Evolutionary conservation across 345 rosid genomes (phyloP).

Genomic region (Brassica incana): DNA sequence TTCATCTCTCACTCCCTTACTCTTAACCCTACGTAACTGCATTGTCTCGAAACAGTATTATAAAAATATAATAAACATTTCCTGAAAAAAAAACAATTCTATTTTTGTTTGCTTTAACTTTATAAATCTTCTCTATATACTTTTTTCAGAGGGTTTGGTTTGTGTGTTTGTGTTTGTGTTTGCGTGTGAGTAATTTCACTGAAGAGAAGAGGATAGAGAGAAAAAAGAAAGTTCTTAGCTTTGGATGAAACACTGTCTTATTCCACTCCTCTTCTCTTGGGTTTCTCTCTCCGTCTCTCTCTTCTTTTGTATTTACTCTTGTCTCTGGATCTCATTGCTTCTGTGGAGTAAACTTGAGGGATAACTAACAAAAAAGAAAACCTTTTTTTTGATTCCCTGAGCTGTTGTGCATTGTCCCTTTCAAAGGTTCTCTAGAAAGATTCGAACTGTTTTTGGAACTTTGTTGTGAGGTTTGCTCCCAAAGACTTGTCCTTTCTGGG

Average conservation of each 20-base stretch:
- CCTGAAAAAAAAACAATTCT: not conserved
- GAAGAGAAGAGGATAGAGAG: constrained; percentile 5
- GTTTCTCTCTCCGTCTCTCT: constrained; percentile 27
- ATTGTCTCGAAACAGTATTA: constrained; percentile 4
- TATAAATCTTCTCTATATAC: not conserved
- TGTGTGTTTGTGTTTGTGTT: constrained; percentile 22
- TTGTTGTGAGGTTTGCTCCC: constrained; percentile 21
- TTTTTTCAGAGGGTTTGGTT: not conserved
- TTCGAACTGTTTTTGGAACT: constrained; percentile 24
- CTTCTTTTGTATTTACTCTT: not conserved
- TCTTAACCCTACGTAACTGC: not conserved
- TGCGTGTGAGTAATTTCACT: constrained; percentile 20
- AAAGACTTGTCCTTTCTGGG: constrained; percentile 7
- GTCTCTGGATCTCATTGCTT: constrained; percentile 21
- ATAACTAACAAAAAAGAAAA: constrained; percentile 14
- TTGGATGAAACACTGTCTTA: constrained; percentile 33
- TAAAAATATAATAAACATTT: not conserved
- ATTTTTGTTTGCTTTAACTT: not conserved
- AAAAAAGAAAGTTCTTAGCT: constrained; percentile 26
- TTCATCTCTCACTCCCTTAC: constrained; percentile 5
- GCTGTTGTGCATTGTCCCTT: constrained; percentile 11
- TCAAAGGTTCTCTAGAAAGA: constrained; percentile 9
- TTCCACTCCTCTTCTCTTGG: constrained; percentile 35
- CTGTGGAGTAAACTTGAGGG: constrained; percentile 21
- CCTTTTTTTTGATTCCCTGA: constrained; percentile 11